Evolutionary conservation across 441 rosid species (phyloP), one percentile per base, ranked within the genome.

Genomic region (Euphorbia celastroides): DNA sequence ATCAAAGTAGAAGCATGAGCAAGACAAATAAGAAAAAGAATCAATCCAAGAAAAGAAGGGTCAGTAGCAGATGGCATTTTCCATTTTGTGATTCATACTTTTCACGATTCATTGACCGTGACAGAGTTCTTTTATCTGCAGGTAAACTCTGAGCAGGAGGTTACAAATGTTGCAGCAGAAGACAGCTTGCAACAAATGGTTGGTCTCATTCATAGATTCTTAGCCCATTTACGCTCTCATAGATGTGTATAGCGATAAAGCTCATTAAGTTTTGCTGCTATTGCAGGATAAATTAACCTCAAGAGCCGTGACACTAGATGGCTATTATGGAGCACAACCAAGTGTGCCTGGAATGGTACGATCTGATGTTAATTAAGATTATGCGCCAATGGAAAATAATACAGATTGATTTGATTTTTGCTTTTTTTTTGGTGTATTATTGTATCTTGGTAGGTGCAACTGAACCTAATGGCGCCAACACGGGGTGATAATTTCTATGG

Each of bases 111-210:
- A 28, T 56, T 11, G 8, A 55, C 25, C 17, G 41, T 78, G 69
- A 50, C 65, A 44, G 50, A 2, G 25, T 62, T 61, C 71, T 52
- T 67, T 26, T 5, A 34, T 66, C 79, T 77, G 77, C 87, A 90
- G 97, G 82, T 74, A 72, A 87, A 80, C 71, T 59, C 93, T 23
- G 96, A 87, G 83, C 92, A 75, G 74, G 97, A 88, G 67, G 82
- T 84, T 64, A 70, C 85, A 65, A 75, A 84, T 51, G 82, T 83
- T 32, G 90, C 85, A 72, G 66, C 87, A 31, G 87, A 88, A 63
- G 97, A 91, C 71, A 75, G 84, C 81, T 77, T 86, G 82, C 97
- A 84, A 46, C 95, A 88, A 72, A 85, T 88, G 95, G 95, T 90
- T 58, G 61, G 91, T 79, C 69, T 62, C 42, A 7, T 70, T 73